Evolutionary conservation across 495 filamentous ascomycete genomes (phyloP), one percentile per base, ranked within the genome.

Genomic region (Podospora comata): DNA sequence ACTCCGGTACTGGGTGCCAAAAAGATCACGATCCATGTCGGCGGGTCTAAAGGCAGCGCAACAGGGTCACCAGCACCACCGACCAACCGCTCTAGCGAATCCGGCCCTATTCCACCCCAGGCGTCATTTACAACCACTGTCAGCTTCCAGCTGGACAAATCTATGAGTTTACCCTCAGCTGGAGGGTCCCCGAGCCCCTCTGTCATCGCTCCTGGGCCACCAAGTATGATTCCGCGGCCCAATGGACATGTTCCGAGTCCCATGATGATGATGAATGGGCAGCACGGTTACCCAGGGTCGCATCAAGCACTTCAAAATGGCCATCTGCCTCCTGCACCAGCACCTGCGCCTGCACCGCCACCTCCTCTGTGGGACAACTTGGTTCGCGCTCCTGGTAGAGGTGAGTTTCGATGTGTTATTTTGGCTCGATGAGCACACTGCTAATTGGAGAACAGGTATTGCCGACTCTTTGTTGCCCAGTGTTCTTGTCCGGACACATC

Each of bases 401-500:
- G 87, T 88, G 79, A 65, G 75, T 67, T n/a, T 55, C 18, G 13
- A 19, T 62, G 1, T 55, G 1, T 15, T 5, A 6, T 6, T 63
- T 2, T 19, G 11, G 9, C 7, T 56, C 59, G n/a, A 16, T 18
- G 23, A 34, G 5, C 44, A 20, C 16, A 28, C 28, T 18, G 55
- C 71, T 75, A 64, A 71, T 59, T 34, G 15, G 2, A 34, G 19
- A 20, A 30, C 3, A 67, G 75, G 79, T 74, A 64, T 69, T 15
- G 62, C 73, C 44, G 85, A 90, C 72, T 87, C 91, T 18, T 79
- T 93, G 55, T 86, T 93, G 65, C 83, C 83, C 30, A 90, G 86
- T 62, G 75, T 93, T 55, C 81, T 85, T 27, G 76, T 96, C n/a
- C 76, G 79, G 53, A 88, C 90, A 3, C 90, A 92, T 76, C 86